These are phyloP conservation scores for Penstemon newberryi DNA, from an alignment of 257 asterid genomes.

Conservation along the genomic window DNA sequence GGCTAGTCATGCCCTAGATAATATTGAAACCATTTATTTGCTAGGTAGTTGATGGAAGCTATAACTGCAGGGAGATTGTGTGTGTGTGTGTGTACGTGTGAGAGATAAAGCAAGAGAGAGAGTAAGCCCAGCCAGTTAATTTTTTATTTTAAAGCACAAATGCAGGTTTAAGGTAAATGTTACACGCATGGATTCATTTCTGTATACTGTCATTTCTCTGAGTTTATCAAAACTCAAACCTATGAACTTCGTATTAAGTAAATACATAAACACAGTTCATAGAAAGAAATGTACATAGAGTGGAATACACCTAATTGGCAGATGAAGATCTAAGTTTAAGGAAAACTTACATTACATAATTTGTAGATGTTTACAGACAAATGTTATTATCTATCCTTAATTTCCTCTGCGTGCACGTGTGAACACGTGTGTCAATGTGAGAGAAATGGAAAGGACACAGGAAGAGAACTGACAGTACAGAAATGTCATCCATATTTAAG, in stretches of 20 bases:
- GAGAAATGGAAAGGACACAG: too few relatives aligned
- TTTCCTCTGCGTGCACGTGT: slow-evolving; percentile 3
- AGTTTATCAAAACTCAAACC: slow-evolving; percentile 7
- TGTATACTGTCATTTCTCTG: neutral
- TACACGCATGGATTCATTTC: neutral
- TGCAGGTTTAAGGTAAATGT: neutral
- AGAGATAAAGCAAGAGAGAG: too few relatives aligned
- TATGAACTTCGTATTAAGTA: neutral
- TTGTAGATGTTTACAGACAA: neutral
- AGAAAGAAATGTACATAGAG: neutral
- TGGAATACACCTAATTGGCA: neutral
- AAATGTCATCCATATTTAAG: slow-evolving; percentile 23
- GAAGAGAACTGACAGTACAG: too few relatives aligned
- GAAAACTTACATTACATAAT: neutral
- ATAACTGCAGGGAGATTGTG: too few relatives aligned
- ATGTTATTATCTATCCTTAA: neutral
- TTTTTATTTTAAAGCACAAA: slow-evolving; percentile 8
- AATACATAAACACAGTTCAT: neutral
- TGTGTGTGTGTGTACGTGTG: too few relatives aligned
- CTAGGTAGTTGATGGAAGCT: neutral
- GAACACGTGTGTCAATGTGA: neutral
- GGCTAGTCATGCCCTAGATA: neutral
- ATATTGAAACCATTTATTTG: neutral
- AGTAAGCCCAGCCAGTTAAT: neutral
- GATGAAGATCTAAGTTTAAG: slow-evolving; percentile 8